Percentiles rank a stretch among this genome's conserved stretches.
Conservation (phyloP, 2,329 filamentous ascomycete species). For the Trichoderma atrobrunneum region DNA sequence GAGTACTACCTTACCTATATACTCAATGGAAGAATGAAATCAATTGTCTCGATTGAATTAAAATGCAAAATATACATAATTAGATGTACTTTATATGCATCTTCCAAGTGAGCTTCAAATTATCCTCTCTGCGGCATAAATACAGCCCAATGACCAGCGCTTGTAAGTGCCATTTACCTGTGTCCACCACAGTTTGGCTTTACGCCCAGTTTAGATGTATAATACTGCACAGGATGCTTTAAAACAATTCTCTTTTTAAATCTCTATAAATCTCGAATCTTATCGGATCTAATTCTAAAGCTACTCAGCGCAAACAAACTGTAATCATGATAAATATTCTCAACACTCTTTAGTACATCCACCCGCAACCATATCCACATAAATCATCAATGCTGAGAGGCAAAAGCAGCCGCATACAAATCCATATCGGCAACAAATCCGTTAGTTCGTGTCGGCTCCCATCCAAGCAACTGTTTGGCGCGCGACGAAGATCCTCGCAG, state of each 20-base stretch:
- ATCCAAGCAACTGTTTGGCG: slow-evolving; percentile 20
- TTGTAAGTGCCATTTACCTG: neutral
- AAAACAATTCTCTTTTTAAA: neutral
- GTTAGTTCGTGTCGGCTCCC: slow-evolving; percentile 16
- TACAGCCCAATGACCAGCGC: neutral
- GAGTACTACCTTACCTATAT: no score
- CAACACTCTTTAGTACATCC: neutral
- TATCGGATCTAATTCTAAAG: neutral
- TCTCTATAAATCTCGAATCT: neutral
- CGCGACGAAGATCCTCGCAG: slow-evolving; percentile 18
- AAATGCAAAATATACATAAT: neutral
- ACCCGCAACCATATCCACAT: neutral
- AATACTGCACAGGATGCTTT: neutral
- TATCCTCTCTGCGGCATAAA: rapidly evolving
- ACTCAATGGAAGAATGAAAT: neutral
- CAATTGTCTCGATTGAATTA: neutral
- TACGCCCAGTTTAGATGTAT: no score
- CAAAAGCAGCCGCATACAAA: slow-evolving; percentile 20
- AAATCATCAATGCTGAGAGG: slow-evolving; percentile 13
- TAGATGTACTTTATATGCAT: neutral
- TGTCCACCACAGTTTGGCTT: neutral
- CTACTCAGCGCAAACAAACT: neutral
- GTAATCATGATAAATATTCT: neutral
- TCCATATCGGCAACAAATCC: slow-evolving; percentile 18
- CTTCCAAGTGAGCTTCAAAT: neutral